phyloP scores from a whole-genome alignment of 2,329 filamentous ascomycete species.

The Clarireedia homoeocarpa region DNA sequence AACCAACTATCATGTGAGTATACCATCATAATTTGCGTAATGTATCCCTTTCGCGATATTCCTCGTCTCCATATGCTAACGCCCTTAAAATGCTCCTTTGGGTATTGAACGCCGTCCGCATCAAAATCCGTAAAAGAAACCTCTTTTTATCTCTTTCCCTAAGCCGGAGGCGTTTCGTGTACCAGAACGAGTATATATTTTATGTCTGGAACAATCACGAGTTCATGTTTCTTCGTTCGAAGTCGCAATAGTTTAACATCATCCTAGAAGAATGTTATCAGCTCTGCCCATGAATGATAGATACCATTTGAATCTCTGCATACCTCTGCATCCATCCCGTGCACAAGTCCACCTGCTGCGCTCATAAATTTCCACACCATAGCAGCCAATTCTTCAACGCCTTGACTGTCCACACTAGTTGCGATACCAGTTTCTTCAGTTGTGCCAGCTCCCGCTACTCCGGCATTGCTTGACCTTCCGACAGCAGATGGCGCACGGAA shows the following conservation, averaged over 20 bases:
- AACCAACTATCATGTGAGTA: not conserved
- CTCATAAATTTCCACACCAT: conserved; percentile 72
- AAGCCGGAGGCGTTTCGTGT: conserved; percentile 71
- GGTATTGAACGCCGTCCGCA: conserved; percentile 8
- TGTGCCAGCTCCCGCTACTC: not conserved
- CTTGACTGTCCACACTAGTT: conserved; percentile 9
- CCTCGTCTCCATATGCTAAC: not conserved
- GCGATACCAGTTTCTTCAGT: not conserved
- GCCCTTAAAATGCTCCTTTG: conserved; percentile 6
- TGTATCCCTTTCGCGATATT: not conserved
- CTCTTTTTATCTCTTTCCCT: conserved; percentile 7
- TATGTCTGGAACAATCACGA: conserved; percentile 73
- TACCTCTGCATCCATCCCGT: conserved; percentile 65
- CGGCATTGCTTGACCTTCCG: not conserved
- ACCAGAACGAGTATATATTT: conserved; percentile 75
- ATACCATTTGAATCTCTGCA: conserved; percentile 1
- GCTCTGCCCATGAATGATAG: not conserved
- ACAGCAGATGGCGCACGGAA: conserved; percentile 32
- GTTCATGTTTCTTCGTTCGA: conserved; percentile 76
- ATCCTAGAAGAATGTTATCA: conserved; percentile 41
- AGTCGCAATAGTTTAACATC: conserved; percentile 69
- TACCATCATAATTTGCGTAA: not conserved
- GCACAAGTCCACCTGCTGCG: conserved; percentile 59
- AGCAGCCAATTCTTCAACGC: conserved; percentile 62
- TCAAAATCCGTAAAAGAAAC: not conserved